A percentile compares a stretch with the other conserved stretches of the same genome.
Evolutionary conservation across 495 filamentous ascomycete genomes (phyloP).

Genomic region (Elasticomyces elasticus): DNA sequence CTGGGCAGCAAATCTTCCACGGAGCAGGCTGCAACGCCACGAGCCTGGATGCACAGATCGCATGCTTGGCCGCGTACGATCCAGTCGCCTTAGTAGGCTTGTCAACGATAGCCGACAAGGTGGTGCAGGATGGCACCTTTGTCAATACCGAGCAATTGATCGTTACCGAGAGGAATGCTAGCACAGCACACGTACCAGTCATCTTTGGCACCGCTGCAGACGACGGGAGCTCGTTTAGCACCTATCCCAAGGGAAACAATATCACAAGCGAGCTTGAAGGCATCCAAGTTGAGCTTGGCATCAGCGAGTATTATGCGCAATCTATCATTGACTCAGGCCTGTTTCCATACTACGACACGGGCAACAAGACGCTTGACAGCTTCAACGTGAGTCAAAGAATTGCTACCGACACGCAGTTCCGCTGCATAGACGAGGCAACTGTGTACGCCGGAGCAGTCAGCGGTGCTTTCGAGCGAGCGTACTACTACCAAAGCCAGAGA

Average conservation of each 20-base stretch:
- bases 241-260: constrained; percentile 29
- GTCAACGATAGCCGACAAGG: constrained; percentile 31
- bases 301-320: constrained; percentile 29
- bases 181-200: constrained; percentile 32
- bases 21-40: constrained; percentile 30
- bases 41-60: constrained; percentile 27
- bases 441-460: constrained; percentile 30
- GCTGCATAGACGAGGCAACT: constrained; percentile 39
- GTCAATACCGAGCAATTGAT: constrained; percentile 33
- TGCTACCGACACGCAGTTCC: constrained; percentile 35
- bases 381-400: constrained; percentile 36
- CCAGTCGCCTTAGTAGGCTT: constrained; percentile 27
- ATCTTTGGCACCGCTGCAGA: constrained; percentile 34
- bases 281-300: constrained; percentile 28
- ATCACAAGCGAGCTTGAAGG: constrained; percentile 28
- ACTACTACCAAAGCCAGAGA: constrained; percentile 39
- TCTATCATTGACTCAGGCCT: constrained; percentile 32
- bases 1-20: constrained; percentile 31
- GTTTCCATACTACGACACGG: constrained; percentile 33
- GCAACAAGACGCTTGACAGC: constrained; percentile 34
- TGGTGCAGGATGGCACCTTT: constrained; percentile 36
- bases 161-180: constrained; percentile 24
- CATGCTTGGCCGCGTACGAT: constrained; percentile 30
- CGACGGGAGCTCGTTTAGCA: constrained; percentile 34
- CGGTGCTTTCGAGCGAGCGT: constrained; percentile 29